A percentile compares a stretch with the other conserved stretches of the same genome.
These are phyloP conservation scores for Ramaria sp. DNA, from an alignment of 768 basidiomycete species.

Conservation along the genomic window DNA sequence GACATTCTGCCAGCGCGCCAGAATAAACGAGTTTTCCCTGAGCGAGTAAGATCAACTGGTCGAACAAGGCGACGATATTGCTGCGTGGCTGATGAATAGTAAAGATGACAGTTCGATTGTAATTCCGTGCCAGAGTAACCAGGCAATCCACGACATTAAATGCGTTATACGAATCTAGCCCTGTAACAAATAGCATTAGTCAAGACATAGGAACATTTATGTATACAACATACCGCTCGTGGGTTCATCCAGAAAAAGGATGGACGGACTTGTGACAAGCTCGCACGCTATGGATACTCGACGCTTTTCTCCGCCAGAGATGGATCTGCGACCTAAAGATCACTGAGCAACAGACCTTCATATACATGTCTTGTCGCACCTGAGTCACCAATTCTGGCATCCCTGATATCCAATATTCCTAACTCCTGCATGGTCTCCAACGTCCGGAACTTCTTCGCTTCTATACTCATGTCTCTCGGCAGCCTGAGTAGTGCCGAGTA, in stretches of 20 bases:
- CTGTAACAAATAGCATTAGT: conserved; percentile 26
- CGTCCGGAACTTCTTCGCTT: conserved; percentile 91
- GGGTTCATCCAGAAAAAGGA: conserved; percentile 94
- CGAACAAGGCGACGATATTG: conserved; percentile 94
- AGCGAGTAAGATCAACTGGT: conserved; percentile 80
- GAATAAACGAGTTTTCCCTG: conserved; percentile 79
- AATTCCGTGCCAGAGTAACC: conserved; percentile 73
- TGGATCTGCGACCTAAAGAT: conserved; percentile 63
- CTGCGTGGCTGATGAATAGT: conserved; percentile 98
- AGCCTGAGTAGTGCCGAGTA: conserved; percentile 86
- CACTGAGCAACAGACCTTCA: neutral
- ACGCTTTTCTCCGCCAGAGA: conserved; percentile 96
- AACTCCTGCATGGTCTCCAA: conserved; percentile 95
- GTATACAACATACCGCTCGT: conserved; percentile 61
- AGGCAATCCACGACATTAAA: conserved; percentile 89
- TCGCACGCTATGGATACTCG: conserved; percentile 97
- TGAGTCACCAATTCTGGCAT: conserved; percentile 79
- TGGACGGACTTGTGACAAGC: conserved; percentile 92
- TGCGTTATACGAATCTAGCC: conserved; percentile 92
- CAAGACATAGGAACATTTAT: neutral
- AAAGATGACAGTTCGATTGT: conserved; percentile 92
- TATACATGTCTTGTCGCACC: conserved; percentile 32
- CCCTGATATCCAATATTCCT: conserved; percentile 85
- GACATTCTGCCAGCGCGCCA: conserved; percentile 64
- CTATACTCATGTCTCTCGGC: conserved; percentile 89